Evolutionary conservation across 768 basidiomycete species (phyloP).

Genomic region (Dentipellis sp.): DNA sequence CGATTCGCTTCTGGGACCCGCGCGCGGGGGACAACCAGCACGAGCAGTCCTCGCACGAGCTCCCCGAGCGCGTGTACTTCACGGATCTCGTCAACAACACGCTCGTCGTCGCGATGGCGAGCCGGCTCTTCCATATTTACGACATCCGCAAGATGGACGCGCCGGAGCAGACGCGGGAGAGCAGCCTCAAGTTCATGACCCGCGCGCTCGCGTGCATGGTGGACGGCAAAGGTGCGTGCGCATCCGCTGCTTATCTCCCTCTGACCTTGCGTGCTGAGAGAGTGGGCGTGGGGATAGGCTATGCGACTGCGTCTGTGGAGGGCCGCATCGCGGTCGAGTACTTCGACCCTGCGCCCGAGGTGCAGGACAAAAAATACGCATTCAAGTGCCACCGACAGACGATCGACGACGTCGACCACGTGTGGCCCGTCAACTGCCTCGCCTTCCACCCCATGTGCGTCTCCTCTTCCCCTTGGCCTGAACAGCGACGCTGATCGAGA

Average conservation of each 20-base stretch:
- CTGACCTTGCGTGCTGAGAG: background rate
- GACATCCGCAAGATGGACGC: constrained; percentile 72
- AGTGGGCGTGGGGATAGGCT: constrained; percentile 41
- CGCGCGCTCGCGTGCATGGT: constrained; percentile 86
- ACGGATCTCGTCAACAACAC: constrained; percentile 72
- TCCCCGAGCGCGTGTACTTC: constrained; percentile 81
- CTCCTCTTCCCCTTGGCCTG: background rate
- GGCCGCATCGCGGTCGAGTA: constrained; percentile 97
- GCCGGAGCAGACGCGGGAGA: constrained; percentile 77
- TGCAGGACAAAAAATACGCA: constrained; percentile 87
- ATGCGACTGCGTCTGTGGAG: constrained; percentile 89
- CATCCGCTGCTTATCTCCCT: background rate
- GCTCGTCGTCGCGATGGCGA: constrained; percentile 90
- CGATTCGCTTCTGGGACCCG: constrained; percentile 83
- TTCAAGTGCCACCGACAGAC: constrained; percentile 96
- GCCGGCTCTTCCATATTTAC: constrained; percentile 82
- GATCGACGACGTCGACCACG: constrained; percentile 86
- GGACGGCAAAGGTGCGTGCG: constrained; percentile 67
- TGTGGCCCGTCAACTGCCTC: constrained; percentile 93
- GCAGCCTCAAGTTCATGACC: constrained; percentile 93
- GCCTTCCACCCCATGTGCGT: constrained; percentile 85
- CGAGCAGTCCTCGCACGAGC: constrained; percentile 49
- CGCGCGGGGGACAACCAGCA: constrained; percentile 37
- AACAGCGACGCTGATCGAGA: background rate
- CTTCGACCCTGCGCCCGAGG: constrained; percentile 71